phyloP scores from a whole-genome alignment of 2,329 filamentous ascomycete genomes.

The Proliferodiscus dingleyae region DNA sequence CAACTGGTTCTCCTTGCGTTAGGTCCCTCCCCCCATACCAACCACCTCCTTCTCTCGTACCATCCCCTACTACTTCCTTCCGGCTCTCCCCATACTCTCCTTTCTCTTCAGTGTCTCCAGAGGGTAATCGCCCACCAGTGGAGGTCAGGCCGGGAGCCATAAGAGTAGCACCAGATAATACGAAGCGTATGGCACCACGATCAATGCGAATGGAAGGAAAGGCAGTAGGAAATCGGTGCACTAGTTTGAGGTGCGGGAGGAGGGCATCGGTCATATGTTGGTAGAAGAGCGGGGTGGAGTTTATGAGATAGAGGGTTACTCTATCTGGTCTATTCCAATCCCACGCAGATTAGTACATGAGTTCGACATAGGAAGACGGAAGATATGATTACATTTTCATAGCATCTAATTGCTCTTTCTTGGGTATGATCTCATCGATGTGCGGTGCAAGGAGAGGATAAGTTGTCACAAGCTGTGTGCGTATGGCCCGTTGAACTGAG shows the following conservation, averaged over 20 bases:
- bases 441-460: constrained; percentile 82
- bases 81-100: constrained; percentile 26
- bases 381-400: constrained; percentile 66
- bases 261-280: constrained; percentile 71
- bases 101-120: constrained; percentile 33
- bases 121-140: constrained; percentile 72
- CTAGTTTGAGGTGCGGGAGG: constrained; percentile 80
- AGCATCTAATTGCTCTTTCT: constrained; percentile 84
- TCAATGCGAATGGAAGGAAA: constrained; percentile 88
- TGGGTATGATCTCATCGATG: constrained; percentile 92
- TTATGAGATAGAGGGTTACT: constrained; percentile 81
- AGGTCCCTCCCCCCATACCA: too few species aligned
- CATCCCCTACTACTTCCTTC: constrained; percentile 18
- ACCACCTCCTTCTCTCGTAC: too few species aligned
- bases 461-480: constrained; percentile 73
- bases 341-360: not conserved
- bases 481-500: constrained; percentile 82
- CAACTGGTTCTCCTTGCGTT: too few species aligned
- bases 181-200: constrained; percentile 92
- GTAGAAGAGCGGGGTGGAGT: constrained; percentile 79
- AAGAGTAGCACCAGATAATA: constrained; percentile 84
- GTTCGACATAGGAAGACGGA: not conserved
- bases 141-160: constrained; percentile 95
- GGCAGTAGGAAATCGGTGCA: constrained; percentile 82
- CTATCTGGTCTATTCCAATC: constrained; percentile 65